Percentiles rank a stretch among this genome's conserved stretches.
These are phyloP conservation scores for Xylaria sp. DNA, from an alignment of 2,329 filamentous ascomycete genomes.

Conservation along the genomic window DNA sequence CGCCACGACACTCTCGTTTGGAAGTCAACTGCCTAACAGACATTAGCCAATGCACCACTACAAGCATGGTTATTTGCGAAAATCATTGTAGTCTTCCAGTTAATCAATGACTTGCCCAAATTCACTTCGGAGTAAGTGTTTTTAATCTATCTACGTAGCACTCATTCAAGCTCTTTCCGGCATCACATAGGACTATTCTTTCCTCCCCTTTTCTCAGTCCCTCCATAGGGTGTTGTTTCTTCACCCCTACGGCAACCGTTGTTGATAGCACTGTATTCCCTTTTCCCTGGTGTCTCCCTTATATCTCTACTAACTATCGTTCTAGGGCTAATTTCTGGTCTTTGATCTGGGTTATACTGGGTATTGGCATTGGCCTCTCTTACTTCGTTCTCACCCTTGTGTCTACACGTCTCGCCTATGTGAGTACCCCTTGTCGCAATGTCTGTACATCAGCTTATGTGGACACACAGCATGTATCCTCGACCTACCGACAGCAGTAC, in stretches of 20 bases:
- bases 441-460: constrained; percentile 25
- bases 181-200: not conserved
- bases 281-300: not conserved
- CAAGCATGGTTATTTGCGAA: constrained; percentile 68
- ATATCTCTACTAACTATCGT: constrained; percentile 16
- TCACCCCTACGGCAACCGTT: not conserved
- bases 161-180: no score
- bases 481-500: constrained; percentile 69
- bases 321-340: constrained; percentile 67
- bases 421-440: constrained; percentile 34
- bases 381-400: constrained; percentile 63
- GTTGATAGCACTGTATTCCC: not conserved
- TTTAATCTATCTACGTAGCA: not conserved
- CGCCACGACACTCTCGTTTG: not conserved
- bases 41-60: constrained; percentile 58
- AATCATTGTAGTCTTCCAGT: constrained; percentile 63
- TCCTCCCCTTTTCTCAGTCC: no score
- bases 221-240: not conserved
- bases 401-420: constrained; percentile 59
- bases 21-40: constrained; percentile 24
- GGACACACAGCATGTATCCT: constrained; percentile 56
- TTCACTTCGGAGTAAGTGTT: constrained; percentile 50
- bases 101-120: constrained; percentile 45
- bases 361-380: constrained; percentile 61
- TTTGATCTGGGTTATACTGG: constrained; percentile 72